Evolutionary conservation across 2,329 filamentous ascomycete species (phyloP).

Genomic region (Trichoderma gracile): DNA sequence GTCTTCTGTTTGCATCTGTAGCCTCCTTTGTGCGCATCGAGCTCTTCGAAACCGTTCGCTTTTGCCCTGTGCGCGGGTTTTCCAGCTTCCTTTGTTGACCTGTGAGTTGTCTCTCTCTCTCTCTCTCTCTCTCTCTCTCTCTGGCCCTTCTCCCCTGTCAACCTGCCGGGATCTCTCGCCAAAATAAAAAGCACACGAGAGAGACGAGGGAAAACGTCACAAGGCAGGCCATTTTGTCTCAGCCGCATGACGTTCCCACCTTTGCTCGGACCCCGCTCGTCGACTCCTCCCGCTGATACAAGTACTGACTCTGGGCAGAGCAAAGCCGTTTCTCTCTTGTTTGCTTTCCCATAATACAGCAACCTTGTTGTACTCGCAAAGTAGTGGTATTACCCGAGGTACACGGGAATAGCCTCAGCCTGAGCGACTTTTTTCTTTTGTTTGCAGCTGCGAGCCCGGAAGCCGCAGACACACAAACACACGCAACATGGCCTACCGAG

Average conservation of each 20-base stretch:
- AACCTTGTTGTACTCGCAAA: not conserved
- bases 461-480: slow-evolving; percentile 17
- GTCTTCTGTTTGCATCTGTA: not conserved
- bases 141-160: not conserved
- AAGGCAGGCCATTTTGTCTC: slow-evolving; percentile 21
- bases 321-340: slow-evolving; percentile 1
- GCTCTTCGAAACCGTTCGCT: not conserved
- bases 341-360: slow-evolving; percentile 13
- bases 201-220: slow-evolving; percentile 7
- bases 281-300: slow-evolving; percentile 23
- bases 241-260: slow-evolving; percentile 25
- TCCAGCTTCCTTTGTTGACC: not conserved
- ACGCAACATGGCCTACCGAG: slow-evolving; percentile 40
- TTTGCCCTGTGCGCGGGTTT: not conserved
- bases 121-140: not conserved
- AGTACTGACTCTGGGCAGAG: slow-evolving; percentile 12
- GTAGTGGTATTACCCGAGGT: too few species aligned
- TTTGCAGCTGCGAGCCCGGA: not conserved
- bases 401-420: not conserved
- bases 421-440: not conserved
- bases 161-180: not conserved
- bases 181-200: not conserved
- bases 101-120: not conserved
- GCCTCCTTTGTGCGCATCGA: too few species aligned
- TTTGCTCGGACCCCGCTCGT: slow-evolving; percentile 18